Base-by-base conservation (phyloP, 805 yeast genomes). In the Komagataella phaffii region DNA sequence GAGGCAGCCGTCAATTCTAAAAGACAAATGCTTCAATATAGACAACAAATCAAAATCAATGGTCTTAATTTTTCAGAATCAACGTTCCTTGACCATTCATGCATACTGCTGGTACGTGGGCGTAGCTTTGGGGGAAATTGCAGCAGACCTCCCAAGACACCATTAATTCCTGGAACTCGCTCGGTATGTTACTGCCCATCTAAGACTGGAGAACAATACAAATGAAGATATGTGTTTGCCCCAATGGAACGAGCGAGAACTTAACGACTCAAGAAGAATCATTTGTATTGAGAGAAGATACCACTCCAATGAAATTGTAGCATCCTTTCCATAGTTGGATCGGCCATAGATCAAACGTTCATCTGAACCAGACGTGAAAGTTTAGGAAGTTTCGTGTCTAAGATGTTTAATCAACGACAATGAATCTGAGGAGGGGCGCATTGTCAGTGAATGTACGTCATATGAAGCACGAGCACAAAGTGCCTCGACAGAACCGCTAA, bases 231-330 rank as follows among this genome's bases (percentile, higher is more conserved):
- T 77, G 45, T 79, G 83, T 59, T 56, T 59, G n/a, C 78, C 81
- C 1, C 61, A 64, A 44, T 81, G 85, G 86, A 62, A 61, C 36
- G 56, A 52, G 7, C 57, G 58, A 43, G 86, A 81, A 61, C 59
- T 57, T 47, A 58, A 55, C 8, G 85, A 81, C 55, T 68, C 71
- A 52, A 67, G 86, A 54, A 68, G 86, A 55, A 79, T 81, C 40
- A 71, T 81, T 17, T 66, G 85, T 45, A 69, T 81, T 45, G 83
- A 80, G 61, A 68, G 84, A 52, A 61, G 66, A 44, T 85, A 80
- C 61, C 58, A 66, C 30, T 76, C 75, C 1, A 66, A 74, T 21
- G 67, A 69, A 51, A 68, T 81, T 36, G 62, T 64, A 21, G 81
- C 75, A 17, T 64, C 69, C 44, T 80, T 56, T 67, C 71, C 48